Evolutionary conservation across 2,329 filamentous ascomycete species (phyloP).

Genomic region (Fusarium chlamydosporum): DNA sequence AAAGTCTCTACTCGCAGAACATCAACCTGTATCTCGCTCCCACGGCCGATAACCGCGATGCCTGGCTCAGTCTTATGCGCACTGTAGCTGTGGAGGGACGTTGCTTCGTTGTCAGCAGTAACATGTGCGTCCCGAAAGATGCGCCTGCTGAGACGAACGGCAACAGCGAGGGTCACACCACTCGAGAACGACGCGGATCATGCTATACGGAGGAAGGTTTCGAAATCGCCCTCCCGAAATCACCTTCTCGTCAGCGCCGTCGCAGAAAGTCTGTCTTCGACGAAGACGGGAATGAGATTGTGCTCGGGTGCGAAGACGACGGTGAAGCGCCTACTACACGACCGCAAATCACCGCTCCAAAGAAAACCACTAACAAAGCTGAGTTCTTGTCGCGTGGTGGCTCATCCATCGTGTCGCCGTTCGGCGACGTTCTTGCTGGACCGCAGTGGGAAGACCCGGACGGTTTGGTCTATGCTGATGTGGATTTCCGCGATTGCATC

Average conservation of each 20-base stretch:
- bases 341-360: conserved; percentile 15
- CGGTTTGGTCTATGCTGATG: conserved; percentile 76
- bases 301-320: conserved; percentile 56
- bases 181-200: conserved; percentile 53
- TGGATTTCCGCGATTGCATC: conserved; percentile 90
- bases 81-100: conserved; percentile 86
- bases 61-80: conserved; percentile 86
- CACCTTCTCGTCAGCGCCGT: conserved; percentile 49
- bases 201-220: conserved; percentile 63
- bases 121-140: conserved; percentile 77
- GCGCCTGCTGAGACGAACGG: conserved; percentile 8
- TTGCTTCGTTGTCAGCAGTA: conserved; percentile 87
- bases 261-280: conserved; percentile 61
- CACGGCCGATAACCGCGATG: conserved; percentile 86
- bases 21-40: conserved; percentile 93
- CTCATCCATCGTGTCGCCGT: conserved; percentile 83
- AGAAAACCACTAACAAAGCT: conserved; percentile 29
- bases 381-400: conserved; percentile 79
- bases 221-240: conserved; percentile 61
- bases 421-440: conserved; percentile 83
- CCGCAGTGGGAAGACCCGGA: conserved; percentile 87
- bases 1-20: conserved; percentile 88
- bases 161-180: background rate
- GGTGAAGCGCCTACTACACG: conserved; percentile 29
- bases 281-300: conserved; percentile 70